phyloP scores from a whole-genome alignment of 768 basidiomycete species.

The Naganishia antarctica region DNA sequence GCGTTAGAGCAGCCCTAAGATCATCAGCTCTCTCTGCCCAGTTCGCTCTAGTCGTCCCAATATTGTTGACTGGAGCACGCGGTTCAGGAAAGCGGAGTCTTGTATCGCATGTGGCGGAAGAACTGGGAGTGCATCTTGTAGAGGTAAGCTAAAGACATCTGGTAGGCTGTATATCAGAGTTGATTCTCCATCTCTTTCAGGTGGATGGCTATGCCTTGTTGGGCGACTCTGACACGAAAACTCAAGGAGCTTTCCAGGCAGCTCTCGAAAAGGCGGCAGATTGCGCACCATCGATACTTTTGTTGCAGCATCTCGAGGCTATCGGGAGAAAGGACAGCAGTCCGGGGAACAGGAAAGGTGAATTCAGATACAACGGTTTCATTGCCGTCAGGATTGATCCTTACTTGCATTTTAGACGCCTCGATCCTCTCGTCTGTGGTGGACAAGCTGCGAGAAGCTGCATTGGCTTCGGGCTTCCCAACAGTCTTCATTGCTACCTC shows the following conservation, averaged over 20 bases:
- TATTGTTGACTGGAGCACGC: constrained; percentile 71
- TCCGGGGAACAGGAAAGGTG: constrained; percentile 18
- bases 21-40: background rate
- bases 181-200: constrained; percentile 51
- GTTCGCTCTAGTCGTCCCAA: constrained; percentile 52
- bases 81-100: constrained; percentile 76
- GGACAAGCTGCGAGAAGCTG: background rate
- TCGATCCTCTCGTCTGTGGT: background rate
- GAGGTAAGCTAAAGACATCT: constrained; percentile 55
- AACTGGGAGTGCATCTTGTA: constrained; percentile 69
- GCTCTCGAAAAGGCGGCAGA: constrained; percentile 69
- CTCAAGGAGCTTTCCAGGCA: constrained; percentile 66
- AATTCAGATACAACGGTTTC: background rate
- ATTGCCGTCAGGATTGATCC: background rate
- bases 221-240: constrained; percentile 70
- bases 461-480: constrained; percentile 57
- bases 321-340: constrained; percentile 57
- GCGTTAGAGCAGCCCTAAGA: constrained; percentile 1
- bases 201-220: constrained; percentile 79
- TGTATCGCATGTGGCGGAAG: constrained; percentile 50
- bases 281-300: constrained; percentile 77
- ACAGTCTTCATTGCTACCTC: constrained; percentile 72
- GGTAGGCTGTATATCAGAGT: background rate
- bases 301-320: constrained; percentile 76
- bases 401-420: constrained; percentile 13